Conservation (phyloP, 257 asterid species). For the Solanum pinnatisectum region DNA sequence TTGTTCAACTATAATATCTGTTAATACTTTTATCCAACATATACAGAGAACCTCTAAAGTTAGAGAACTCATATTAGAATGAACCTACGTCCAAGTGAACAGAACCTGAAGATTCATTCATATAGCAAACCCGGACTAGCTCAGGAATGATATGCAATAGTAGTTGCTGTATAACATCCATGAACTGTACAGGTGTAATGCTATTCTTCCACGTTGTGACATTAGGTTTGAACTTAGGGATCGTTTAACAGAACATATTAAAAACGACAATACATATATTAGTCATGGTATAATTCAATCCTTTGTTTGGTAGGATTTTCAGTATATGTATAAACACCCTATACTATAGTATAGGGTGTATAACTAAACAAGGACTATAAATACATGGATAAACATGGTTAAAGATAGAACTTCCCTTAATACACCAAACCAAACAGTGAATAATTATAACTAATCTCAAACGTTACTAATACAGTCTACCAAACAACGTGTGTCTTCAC, state of each 20-base stretch:
- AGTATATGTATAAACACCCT: background rate
- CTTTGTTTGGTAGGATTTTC: background rate
- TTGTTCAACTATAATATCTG: background rate
- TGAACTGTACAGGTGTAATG: background rate
- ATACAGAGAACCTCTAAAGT: background rate
- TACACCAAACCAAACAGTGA: background rate
- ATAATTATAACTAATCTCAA: background rate
- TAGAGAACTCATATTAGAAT: background rate
- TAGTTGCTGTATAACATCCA: background rate
- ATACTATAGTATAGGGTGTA: background rate
- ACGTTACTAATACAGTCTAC: background rate
- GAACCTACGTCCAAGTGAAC: background rate
- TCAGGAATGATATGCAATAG: background rate
- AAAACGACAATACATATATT: background rate
- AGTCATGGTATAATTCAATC: background rate
- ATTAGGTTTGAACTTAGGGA: background rate
- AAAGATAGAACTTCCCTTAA: background rate
- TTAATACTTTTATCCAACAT: background rate
- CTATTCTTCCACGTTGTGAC: background rate
- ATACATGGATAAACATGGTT: background rate
- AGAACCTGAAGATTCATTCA: background rate
- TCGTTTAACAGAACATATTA: background rate
- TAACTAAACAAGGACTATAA: background rate
- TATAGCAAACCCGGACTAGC: background rate
- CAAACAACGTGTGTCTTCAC: background rate